These are phyloP conservation scores for Protea cynaroides DNA, from an alignment of 164 flowering plant genomes.

Conservation along the genomic window DNA sequence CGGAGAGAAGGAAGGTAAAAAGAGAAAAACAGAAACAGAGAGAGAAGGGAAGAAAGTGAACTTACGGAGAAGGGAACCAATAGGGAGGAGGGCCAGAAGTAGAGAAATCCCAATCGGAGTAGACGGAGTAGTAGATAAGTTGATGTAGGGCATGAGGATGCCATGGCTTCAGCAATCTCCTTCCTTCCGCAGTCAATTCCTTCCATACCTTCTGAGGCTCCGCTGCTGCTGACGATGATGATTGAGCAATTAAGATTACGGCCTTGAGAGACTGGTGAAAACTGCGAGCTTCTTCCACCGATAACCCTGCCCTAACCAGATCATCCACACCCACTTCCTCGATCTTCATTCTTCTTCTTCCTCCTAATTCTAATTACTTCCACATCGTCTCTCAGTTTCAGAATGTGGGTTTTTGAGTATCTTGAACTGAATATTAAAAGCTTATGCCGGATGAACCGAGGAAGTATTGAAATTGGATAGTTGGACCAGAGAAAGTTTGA, in stretches of 20 bases:
- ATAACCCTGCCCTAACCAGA: conserved; percentile 42
- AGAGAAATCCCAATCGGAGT: conserved; percentile 53
- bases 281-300: conserved; percentile 38
- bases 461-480: too few species aligned
- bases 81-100: conserved; percentile 69
- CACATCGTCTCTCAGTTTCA: conserved; percentile 13
- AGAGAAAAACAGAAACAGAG: conserved; percentile 23
- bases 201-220: conserved; percentile 52
- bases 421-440: too few species aligned
- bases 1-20: too few species aligned
- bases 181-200: conserved; percentile 27
- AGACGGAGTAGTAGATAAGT: conserved; percentile 71
- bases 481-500: too few species aligned
- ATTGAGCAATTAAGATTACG: conserved; percentile 7
- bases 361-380: conserved; percentile 46
- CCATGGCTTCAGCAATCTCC: conserved; percentile 47
- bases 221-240: conserved; percentile 8
- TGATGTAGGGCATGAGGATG: conserved; percentile 76
- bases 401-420: too few species aligned
- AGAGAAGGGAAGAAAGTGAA: neutral
- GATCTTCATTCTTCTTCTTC: neutral
- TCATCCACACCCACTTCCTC: conserved; percentile 47
- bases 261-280: conserved; percentile 30
- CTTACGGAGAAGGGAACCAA: conserved; percentile 92
- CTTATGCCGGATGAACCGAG: too few species aligned